A percentile compares a stretch with the other conserved stretches of the same genome.
Evolutionary conservation across 2,329 filamentous ascomycete species (phyloP).

Genomic region (Epicoccum nigrum): DNA sequence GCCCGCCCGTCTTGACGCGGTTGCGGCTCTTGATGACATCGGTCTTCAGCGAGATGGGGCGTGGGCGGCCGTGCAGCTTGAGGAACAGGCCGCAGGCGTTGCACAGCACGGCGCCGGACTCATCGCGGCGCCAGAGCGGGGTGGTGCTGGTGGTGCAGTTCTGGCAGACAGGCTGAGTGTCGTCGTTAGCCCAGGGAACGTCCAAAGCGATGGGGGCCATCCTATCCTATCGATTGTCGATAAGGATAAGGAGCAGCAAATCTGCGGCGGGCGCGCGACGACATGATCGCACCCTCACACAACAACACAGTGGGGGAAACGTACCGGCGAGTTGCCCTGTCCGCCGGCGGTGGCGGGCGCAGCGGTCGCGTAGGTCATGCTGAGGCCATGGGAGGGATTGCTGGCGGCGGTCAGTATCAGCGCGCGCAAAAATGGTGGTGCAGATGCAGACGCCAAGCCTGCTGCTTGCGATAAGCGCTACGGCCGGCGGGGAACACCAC

Average conservation of each 20-base stretch:
- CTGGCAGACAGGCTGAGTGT: constrained; percentile 85
- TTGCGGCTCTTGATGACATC: constrained; percentile 99
- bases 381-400: constrained; percentile 55
- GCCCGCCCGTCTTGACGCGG: constrained; percentile 85
- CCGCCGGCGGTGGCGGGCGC: constrained; percentile 70
- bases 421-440: constrained; percentile 33
- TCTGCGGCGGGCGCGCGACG: constrained; percentile 18
- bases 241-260: constrained; percentile 53
- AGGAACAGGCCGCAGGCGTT: constrained; percentile 98
- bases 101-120: constrained; percentile 93
- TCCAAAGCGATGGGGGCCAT: constrained; percentile 12
- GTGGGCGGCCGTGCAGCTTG: constrained; percentile 91
- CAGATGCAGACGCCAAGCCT: constrained; percentile 38
- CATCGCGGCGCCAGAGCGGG: constrained; percentile 95
- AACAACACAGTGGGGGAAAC: constrained; percentile 32
- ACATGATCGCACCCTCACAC: constrained; percentile 35
- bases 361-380: constrained; percentile 67
- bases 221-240: constrained; percentile 48
- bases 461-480: constrained; percentile 36
- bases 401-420: constrained; percentile 33
- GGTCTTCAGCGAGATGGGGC: constrained; percentile 96
- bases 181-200: background rate
- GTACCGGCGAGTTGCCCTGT: constrained; percentile 65
- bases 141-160: constrained; percentile 97
- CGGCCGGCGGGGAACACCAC: constrained; percentile 24